Base-by-base conservation (phyloP, 805 yeast species). In the Saturnispora serradocipensis region DNA sequence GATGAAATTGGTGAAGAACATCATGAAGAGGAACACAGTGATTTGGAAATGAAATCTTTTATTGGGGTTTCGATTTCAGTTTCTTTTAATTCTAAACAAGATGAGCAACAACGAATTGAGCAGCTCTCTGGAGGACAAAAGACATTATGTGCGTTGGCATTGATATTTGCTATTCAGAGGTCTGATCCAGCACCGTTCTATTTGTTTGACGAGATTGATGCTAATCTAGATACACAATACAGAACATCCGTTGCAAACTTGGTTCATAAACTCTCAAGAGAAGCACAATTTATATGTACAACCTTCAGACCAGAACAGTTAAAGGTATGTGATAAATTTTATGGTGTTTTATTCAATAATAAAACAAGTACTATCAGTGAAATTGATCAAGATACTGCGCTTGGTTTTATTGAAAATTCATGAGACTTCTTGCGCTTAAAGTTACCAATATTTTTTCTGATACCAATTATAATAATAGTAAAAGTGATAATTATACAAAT, bases 121-220 rank as follows among this genome's bases (percentile, higher is more conserved):
- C 97, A 90, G 64, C 72, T 93, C 16, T 88, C 97, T 1, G 99
- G 99, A 40, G 99, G 99, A 10, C 99, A 93, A 63, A 91, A 91
- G 65, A 86, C 97, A 0, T 72, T 93, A n/a, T 90, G 98, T 72
- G 98, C 99, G 0, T 81, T 93, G 58, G 90, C 98, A 0, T 75
- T 93, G 48, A 90, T 93, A 57, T 74, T 93, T 53, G 97, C 99
- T 4, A 88, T 91, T 54, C 99, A 93, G 70, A 81, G 78, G 62
- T 88, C 95, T 57, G 98, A 93, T 59, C 98, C 98, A 10, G 97
- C 97, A 8, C 97, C 98, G 46, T 93, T 93, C 66, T 93, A 93
- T 64, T 68, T 93, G 45, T 91, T 93, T 67, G 99, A 93, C 67
- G 99, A 93, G 70, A 85, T 93, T 53, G 99, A 93, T 69, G 97